These are phyloP conservation scores for Aspergillus incahuasiensis DNA, from an alignment of 495 filamentous ascomycete genomes.

Conservation along the genomic window DNA sequence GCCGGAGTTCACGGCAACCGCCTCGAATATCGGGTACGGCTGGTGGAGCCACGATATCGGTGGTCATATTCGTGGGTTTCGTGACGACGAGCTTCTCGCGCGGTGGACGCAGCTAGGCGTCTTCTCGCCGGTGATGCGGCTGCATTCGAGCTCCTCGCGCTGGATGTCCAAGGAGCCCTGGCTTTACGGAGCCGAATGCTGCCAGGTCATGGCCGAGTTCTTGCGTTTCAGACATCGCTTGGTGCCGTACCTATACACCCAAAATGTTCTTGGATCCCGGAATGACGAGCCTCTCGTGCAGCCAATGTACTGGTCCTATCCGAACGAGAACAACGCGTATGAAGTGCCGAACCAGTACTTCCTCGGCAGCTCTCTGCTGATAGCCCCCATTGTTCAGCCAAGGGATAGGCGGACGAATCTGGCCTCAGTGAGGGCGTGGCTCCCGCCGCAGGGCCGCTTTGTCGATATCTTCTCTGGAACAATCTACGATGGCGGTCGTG, in stretches of 20 bases:
- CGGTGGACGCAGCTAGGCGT: constrained; percentile 56
- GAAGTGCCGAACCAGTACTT: constrained; percentile 47
- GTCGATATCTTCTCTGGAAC: constrained; percentile 49
- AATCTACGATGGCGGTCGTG: constrained; percentile 49
- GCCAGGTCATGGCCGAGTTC: constrained; percentile 39
- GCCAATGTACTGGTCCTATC: constrained; percentile 58
- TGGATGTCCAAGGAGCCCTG: constrained; percentile 57
- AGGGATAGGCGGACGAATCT: constrained; percentile 33
- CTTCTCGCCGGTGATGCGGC: constrained; percentile 54
- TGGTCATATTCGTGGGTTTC: constrained; percentile 47
- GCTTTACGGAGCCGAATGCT: constrained; percentile 38
- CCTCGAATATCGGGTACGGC: constrained; percentile 59
- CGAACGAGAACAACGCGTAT: constrained; percentile 44
- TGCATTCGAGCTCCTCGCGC: constrained; percentile 48
- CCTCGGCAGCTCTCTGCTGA: constrained; percentile 50
- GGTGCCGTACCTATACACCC: constrained; percentile 54
- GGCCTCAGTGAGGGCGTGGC: constrained; percentile 43
- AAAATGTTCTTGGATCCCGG: constrained; percentile 42
- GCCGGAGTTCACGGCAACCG: constrained; percentile 58
- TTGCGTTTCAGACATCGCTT: constrained; percentile 49
- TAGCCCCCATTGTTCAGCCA: constrained; percentile 48
- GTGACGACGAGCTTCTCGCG: constrained; percentile 49
- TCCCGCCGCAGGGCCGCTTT: constrained; percentile 40
- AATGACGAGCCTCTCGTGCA: constrained; percentile 47
- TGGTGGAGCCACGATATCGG: constrained; percentile 66